Evolutionary conservation across 1,284 basidiomycete species (phyloP).

Genomic region (Microbotryomycetes sp.): DNA sequence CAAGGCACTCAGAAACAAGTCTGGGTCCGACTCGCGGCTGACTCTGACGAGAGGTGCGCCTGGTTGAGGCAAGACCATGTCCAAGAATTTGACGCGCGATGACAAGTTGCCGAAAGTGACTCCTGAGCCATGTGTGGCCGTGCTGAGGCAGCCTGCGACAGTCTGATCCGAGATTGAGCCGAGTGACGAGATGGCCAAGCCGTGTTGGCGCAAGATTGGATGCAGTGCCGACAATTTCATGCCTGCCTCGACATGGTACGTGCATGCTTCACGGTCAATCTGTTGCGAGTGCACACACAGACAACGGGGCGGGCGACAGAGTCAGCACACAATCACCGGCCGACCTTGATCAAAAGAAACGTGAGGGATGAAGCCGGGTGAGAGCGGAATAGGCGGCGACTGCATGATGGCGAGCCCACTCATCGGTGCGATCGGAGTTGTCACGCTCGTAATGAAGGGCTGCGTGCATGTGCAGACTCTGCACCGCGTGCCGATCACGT

Average conservation of each 20-base stretch:
- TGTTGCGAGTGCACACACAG: slow-evolving; percentile 38
- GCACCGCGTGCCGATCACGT: neutral
- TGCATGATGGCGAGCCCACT: too few relatives aligned
- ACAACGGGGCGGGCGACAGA: slow-evolving; percentile 9
- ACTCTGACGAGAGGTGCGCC: slow-evolving; percentile 57
- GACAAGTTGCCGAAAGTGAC: slow-evolving; percentile 73
- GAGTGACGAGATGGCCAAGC: slow-evolving; percentile 81
- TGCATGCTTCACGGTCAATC: slow-evolving; percentile 64
- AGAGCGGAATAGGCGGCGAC: too few relatives aligned
- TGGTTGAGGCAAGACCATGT: slow-evolving; percentile 51
- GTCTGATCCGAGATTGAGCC: slow-evolving; percentile 97
- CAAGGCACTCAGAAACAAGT: slow-evolving; percentile 84
- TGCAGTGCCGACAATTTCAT: slow-evolving; percentile 56
- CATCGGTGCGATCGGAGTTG: too few relatives aligned
- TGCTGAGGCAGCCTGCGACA: slow-evolving; percentile 86
- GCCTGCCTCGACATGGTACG: slow-evolving; percentile 66
- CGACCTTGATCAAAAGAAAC: neutral
- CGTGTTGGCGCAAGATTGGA: slow-evolving; percentile 54
- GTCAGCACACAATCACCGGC: too few relatives aligned
- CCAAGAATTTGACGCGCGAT: slow-evolving; percentile 66
- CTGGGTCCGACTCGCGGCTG: slow-evolving; percentile 52
- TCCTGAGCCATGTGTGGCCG: slow-evolving; percentile 91
- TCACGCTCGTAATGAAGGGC: too few relatives aligned
- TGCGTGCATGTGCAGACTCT: too few relatives aligned
- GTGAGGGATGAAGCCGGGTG: neutral